phyloP scores from a whole-genome alignment of 164 flowering plant species.

The Nelumbo lutea region DNA sequence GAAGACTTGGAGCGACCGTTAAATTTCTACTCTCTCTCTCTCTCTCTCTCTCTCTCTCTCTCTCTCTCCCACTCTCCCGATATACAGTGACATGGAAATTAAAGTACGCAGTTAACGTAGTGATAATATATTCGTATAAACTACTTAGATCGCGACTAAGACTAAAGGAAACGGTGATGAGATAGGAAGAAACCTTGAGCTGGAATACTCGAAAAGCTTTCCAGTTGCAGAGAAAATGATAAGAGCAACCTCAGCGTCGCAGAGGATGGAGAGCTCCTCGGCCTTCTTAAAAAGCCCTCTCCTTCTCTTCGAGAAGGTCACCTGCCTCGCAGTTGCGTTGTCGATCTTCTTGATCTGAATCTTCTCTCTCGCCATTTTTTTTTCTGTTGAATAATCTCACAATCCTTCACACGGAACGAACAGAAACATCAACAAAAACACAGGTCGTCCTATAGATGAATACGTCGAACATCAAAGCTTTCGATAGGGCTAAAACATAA shows the following conservation, averaged over 20 bases:
- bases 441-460: background rate
- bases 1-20: too few relatives aligned
- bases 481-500: too few relatives aligned
- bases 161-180: background rate
- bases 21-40: too few relatives aligned
- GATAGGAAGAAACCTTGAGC: slow-evolving; percentile 33
- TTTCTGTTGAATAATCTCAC: background rate
- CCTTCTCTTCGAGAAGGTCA: slow-evolving; percentile 61
- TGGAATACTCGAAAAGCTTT: slow-evolving; percentile 49
- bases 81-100: background rate
- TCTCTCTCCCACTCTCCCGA: background rate
- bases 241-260: slow-evolving; percentile 62
- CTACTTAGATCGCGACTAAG: background rate
- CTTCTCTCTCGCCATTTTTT: slow-evolving; percentile 46
- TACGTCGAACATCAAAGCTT: too few relatives aligned
- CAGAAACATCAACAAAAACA: background rate
- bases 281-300: slow-evolving; percentile 69
- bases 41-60: background rate
- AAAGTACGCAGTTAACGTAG: background rate
- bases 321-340: slow-evolving; percentile 52
- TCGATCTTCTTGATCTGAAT: slow-evolving; percentile 64
- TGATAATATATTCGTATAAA: too few relatives aligned
- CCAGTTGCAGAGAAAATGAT: slow-evolving; percentile 54
- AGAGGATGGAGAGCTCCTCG: slow-evolving; percentile 53
- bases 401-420: background rate